Evolutionary conservation across 768 basidiomycete genomes (phyloP).

Genomic region (Suillus variegatus): DNA sequence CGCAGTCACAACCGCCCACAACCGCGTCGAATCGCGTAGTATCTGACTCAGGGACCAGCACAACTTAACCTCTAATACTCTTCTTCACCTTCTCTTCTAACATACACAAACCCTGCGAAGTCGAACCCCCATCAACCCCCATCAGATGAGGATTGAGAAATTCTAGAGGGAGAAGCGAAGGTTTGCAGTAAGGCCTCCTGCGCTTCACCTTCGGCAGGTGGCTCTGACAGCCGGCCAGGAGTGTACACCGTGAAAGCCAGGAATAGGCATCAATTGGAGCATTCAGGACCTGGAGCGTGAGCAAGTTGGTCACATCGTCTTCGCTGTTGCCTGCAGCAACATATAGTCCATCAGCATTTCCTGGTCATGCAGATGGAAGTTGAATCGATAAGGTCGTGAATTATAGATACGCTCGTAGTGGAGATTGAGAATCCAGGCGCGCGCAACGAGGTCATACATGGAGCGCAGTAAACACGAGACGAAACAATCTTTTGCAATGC

Average conservation of each 20-base stretch:
- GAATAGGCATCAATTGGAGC: constrained; percentile 43
- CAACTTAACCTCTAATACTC: constrained; percentile 28
- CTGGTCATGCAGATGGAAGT: neutral
- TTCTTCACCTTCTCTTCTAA: constrained; percentile 9
- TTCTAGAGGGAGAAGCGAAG: neutral
- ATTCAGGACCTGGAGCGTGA: constrained; percentile 36
- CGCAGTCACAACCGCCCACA: constrained; percentile 66
- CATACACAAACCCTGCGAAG: neutral
- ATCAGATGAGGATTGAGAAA: neutral
- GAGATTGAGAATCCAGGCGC: constrained; percentile 61
- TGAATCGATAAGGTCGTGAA: constrained; percentile 15
- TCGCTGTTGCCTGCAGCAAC: neutral
- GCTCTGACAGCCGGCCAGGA: constrained; percentile 25
- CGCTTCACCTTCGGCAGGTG: constrained; percentile 1
- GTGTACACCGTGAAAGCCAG: constrained; percentile 41
- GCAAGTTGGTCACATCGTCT: constrained; percentile 19
- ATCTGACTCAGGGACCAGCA: constrained; percentile 49
- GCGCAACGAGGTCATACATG: constrained; percentile 62
- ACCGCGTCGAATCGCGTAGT: constrained; percentile 62
- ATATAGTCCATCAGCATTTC: neutral
- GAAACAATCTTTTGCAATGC: constrained; percentile 35
- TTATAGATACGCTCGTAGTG: constrained; percentile 45
- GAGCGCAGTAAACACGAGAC: constrained; percentile 44
- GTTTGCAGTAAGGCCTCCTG: neutral
- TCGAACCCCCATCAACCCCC: neutral